A percentile compares a stretch with the other conserved stretches of the same genome.
Conservation (phyloP, 306 rosid genomes). For the Quercus parvula region DNA sequence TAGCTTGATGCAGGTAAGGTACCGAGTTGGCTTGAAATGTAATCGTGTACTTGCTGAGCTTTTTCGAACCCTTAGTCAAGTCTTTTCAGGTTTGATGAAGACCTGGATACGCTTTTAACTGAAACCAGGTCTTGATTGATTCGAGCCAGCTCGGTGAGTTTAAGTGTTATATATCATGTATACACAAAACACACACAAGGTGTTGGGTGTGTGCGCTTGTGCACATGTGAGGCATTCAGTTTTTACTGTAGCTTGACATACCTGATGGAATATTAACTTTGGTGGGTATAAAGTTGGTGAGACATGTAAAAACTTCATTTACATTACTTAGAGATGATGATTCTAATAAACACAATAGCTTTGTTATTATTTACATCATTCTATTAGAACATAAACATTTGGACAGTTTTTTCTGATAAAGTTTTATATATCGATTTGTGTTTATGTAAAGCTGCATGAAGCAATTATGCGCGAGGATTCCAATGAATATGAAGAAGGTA, state of each 20-base stretch:
- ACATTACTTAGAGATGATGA: slow-evolving; percentile 14
- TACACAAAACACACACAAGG: neutral
- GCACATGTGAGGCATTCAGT: neutral
- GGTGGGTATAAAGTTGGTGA: slow-evolving; percentile 13
- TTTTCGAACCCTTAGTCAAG: slow-evolving; percentile 42
- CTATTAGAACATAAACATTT: slow-evolving; percentile 3
- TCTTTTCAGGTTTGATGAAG: slow-evolving; percentile 64
- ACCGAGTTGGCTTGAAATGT: slow-evolving; percentile 76
- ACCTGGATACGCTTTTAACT: slow-evolving; percentile 58
- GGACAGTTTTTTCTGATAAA: slow-evolving; percentile 24
- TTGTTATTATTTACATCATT: neutral
- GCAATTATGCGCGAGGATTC: slow-evolving; percentile 98
- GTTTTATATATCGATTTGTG: neutral
- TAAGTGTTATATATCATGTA: slow-evolving; percentile 13
- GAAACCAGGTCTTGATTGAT: slow-evolving; percentile 49
- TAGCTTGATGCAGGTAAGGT: slow-evolving; percentile 60
- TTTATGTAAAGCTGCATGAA: slow-evolving; percentile 68
- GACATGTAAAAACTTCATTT: neutral
- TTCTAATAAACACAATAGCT: neutral
- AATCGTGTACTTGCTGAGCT: slow-evolving; percentile 53
- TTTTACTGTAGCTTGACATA: neutral
- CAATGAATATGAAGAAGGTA: slow-evolving; percentile 66
- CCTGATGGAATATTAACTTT: neutral
- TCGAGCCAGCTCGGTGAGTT: slow-evolving; percentile 76
- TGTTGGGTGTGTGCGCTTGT: too few species aligned